These are phyloP conservation scores for Arthrobotrys entomopaga DNA, from an alignment of 2,329 filamentous ascomycete genomes.

Conservation along the genomic window DNA sequence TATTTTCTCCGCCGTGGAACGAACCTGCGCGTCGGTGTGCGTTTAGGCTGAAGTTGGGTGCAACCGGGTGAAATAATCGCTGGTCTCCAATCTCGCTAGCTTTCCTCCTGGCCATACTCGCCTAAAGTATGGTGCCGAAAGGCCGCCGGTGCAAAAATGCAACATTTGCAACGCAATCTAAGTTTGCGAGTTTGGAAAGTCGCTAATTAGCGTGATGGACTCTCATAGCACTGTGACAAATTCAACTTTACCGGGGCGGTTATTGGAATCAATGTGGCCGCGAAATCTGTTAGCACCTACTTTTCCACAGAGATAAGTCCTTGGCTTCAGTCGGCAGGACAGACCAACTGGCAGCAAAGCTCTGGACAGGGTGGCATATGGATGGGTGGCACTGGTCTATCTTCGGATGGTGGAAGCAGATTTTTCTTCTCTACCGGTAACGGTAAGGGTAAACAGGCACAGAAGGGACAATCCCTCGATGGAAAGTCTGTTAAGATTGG, in stretches of 20 bases:
- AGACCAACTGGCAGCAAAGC: constrained; percentile 60
- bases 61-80: too few relatives aligned
- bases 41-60: constrained; percentile 41
- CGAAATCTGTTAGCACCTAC: constrained; percentile 60
- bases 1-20: constrained; percentile 18
- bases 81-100: constrained; percentile 5
- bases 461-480: constrained; percentile 44
- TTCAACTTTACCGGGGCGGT: constrained; percentile 65
- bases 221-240: constrained; percentile 66
- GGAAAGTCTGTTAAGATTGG: constrained; percentile 57
- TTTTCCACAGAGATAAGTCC: constrained; percentile 64
- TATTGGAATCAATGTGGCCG: constrained; percentile 66
- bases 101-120: constrained; percentile 6
- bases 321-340: constrained; percentile 61
- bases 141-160: constrained; percentile 15
- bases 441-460: constrained; percentile 52
- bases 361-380: constrained; percentile 62
- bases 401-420: constrained; percentile 60
- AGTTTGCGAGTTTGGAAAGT: not conserved
- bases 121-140: constrained; percentile 1
- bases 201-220: not conserved
- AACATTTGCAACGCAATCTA: constrained; percentile 11
- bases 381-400: constrained; percentile 61
- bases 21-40: constrained; percentile 7
- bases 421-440: constrained; percentile 60